phyloP scores from a whole-genome alignment of 2,329 filamentous ascomycete genomes.

The Aspergillus calidoustus region DNA sequence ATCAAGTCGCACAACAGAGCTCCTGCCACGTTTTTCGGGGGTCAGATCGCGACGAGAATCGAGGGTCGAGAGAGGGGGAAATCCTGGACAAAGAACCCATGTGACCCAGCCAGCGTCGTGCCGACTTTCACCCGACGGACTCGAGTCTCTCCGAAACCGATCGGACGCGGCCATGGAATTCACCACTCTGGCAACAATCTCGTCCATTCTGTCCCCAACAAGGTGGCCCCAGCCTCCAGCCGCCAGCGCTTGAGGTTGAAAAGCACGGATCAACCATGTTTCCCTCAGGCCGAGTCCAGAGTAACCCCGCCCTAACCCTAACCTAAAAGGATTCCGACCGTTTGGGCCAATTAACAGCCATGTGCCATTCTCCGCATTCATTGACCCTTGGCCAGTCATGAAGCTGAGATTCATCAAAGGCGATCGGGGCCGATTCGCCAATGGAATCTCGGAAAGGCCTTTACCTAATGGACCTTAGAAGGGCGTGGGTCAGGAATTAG shows the following conservation, averaged over 20 bases:
- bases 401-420: background rate
- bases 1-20: slow-evolving; percentile 8
- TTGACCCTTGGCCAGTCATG: slow-evolving; percentile 5
- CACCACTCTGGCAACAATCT: background rate
- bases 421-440: slow-evolving; percentile 13
- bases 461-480: background rate
- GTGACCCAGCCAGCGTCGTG: background rate
- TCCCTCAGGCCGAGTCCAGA: background rate
- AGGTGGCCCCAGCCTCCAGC: background rate
- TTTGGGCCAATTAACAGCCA: background rate
- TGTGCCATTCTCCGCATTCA: slow-evolving; percentile 3
- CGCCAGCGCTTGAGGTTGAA: no score
- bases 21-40: slow-evolving; percentile 20
- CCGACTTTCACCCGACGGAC: background rate
- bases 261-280: no score
- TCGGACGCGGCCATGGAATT: no score
- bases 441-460: background rate
- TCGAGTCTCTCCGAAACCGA: no score
- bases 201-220: background rate
- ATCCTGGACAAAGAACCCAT: slow-evolving; percentile 6
- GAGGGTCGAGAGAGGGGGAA: slow-evolving; percentile 2
- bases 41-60: slow-evolving; percentile 4
- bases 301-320: slow-evolving; percentile 2
- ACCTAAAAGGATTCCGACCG: slow-evolving; percentile 3
- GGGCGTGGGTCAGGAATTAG: slow-evolving; percentile 1